Base-by-base conservation (phyloP, 306 rosid genomes). In the Dryas drummondii region DNA sequence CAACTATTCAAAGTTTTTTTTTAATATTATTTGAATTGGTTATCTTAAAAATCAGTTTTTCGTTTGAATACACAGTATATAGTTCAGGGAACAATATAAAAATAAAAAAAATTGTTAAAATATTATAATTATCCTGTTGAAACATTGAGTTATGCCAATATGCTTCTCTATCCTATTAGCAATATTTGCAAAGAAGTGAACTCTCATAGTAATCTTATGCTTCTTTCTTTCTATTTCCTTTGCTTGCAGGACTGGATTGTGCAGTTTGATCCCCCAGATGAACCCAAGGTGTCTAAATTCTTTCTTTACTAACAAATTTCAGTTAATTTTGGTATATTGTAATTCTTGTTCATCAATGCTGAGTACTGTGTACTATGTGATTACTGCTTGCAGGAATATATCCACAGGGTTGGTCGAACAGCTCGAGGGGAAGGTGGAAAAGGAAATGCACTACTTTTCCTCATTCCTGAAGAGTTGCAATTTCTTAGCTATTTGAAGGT, bases 231-330 rank as follows among this genome's bases (percentile, higher is more conserved):
- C 59, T 27, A 47, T 65, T 65, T 41, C 57, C 65, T 48, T 72
- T 74, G 76, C 51, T 70, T 87, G 87, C 79, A 94, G 98, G 98
- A 94, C 80, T 94, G 98, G 97, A 91, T 94, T 86, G 96, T 94
- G 90, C 98, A 94, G 82, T 91, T 73, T 82, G 98, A 94, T 86
- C 98, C 98, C 80, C 98, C 98, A 6, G 98, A 91, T 88, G 96
- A 91, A 50, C 98, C 98, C 27, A 94, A 89, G 97, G 98, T 94
- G 77, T 70, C 19, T 54, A 26, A 52, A 4, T 52, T 72, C 32
- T 65, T 57, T n/a, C 50, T 64, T 5, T 9, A 15, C 22, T 63
- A 15, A 12, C 32, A 44, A 52, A 11, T 48, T 68, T 51, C 9
- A 15, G 4, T 26, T 11, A 37, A 41, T 12, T 64, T 7, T 27